A percentile compares a stretch with the other conserved stretches of the same genome.
Evolutionary conservation across 78 protist species (phyloP).

Genomic region (Emiliania huxleyi): DNA sequence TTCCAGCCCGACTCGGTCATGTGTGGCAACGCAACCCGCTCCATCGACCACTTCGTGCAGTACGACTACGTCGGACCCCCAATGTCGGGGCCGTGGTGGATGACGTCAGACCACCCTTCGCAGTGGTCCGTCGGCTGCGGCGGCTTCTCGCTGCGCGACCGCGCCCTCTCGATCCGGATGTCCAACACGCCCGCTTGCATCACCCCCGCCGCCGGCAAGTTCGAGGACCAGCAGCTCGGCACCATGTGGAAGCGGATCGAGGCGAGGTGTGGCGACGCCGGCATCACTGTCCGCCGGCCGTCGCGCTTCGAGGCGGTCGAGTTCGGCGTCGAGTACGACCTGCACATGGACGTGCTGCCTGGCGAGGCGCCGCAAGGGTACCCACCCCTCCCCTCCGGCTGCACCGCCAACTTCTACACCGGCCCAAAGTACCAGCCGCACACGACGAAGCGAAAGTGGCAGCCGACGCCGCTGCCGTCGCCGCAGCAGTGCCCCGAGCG

Average conservation of each 20-base stretch:
- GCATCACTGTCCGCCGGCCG: not conserved
- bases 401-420: not conserved
- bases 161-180: not conserved
- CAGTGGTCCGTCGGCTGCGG: not conserved
- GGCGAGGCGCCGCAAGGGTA: not conserved
- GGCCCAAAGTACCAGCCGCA: not conserved
- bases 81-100: not conserved
- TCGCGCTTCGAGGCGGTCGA: not conserved
- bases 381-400: not conserved
- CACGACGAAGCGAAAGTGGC: not conserved
- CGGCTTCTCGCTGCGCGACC: not conserved
- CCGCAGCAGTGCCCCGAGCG: not conserved
- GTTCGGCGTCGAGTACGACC: not conserved
- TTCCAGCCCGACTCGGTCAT: conserved; percentile 19
- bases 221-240: conserved; percentile 13
- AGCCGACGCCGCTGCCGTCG: not conserved
- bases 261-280: not conserved
- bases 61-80: not conserved
- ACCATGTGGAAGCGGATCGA: not conserved
- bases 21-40: not conserved
- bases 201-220: not conserved
- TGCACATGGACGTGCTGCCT: not conserved
- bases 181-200: not conserved
- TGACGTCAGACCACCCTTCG: not conserved
- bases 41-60: not conserved